These are phyloP conservation scores for Penicillium sp. DNA, from an alignment of 2,329 filamentous ascomycete genomes.

Conservation along the genomic window DNA sequence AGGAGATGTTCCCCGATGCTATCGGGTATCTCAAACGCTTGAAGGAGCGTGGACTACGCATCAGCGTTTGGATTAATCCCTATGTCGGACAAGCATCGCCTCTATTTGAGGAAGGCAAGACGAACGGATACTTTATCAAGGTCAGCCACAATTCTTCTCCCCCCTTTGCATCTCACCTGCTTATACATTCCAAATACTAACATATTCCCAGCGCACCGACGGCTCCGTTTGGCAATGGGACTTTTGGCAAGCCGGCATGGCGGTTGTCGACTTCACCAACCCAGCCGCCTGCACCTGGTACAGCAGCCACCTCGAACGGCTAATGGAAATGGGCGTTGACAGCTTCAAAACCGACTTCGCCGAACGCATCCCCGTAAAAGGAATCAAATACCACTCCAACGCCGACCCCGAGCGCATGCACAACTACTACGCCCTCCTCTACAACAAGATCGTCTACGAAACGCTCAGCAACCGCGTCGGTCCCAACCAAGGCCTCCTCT, in stretches of 20 bases:
- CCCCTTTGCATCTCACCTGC: no score
- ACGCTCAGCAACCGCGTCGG: conserved; percentile 63
- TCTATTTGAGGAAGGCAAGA: conserved; percentile 67
- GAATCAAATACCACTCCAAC: conserved; percentile 69
- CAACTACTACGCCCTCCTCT: conserved; percentile 77
- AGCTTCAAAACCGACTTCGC: conserved; percentile 79
- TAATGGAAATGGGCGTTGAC: conserved; percentile 74
- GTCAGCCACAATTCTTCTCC: conserved; percentile 25
- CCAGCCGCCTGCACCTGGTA: conserved; percentile 72
- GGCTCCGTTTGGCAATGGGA: conserved; percentile 79
- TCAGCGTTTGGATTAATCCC: conserved; percentile 79
- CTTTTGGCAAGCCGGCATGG: conserved; percentile 79
- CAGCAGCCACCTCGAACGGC: conserved; percentile 62
- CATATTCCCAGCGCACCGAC: conserved; percentile 58
- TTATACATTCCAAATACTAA: neutral
- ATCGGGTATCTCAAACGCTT: conserved; percentile 67
- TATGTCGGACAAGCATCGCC: conserved; percentile 74
- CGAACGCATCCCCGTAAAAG: conserved; percentile 70
- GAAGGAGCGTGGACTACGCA: conserved; percentile 68
- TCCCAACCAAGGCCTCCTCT: conserved; percentile 65
- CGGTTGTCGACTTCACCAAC: conserved; percentile 75
- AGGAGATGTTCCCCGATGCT: conserved; percentile 71
- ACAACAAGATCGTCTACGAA: conserved; percentile 73
- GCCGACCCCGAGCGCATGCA: conserved; percentile 72
- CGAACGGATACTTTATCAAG: conserved; percentile 71